A percentile compares a stretch with the other conserved stretches of the same genome.
phyloP scores from a whole-genome alignment of 2,329 filamentous ascomycete species.

The Colletotrichum chrysophilum region DNA sequence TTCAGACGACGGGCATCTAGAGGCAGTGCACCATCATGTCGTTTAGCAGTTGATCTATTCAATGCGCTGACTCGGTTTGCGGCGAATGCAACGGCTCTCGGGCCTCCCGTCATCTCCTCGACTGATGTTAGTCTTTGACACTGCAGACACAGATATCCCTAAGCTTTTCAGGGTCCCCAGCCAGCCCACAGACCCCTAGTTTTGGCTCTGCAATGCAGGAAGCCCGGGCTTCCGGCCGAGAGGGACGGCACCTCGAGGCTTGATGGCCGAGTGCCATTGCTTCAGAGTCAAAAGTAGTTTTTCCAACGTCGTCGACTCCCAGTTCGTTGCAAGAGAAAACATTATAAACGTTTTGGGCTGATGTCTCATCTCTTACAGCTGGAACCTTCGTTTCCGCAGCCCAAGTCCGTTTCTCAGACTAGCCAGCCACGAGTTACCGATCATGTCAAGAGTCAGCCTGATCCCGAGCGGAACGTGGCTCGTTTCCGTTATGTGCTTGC shows the following conservation, averaged over 20 bases:
- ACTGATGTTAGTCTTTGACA: background rate
- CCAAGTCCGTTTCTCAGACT: background rate
- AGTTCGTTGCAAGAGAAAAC: background rate
- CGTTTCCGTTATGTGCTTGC: background rate
- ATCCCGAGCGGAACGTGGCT: background rate
- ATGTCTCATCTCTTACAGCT: background rate
- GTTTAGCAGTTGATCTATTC: background rate
- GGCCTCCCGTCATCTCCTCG: background rate
- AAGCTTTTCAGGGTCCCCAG: conserved; percentile 7
- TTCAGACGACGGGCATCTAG: conserved; percentile 8
- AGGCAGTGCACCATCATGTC: background rate
- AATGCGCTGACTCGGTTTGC: conserved; percentile 5
- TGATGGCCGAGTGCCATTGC: background rate
- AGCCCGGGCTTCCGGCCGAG: background rate
- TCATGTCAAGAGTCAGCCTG: background rate
- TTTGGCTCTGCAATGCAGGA: background rate
- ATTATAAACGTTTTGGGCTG: background rate
- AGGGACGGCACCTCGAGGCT: background rate
- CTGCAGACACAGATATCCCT: background rate
- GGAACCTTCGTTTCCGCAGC: background rate
- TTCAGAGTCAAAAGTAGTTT: background rate
- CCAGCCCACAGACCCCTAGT: background rate
- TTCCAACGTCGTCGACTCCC: background rate
- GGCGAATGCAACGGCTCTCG: background rate
- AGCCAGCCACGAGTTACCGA: background rate